Base-by-base conservation (phyloP, 1,284 basidiomycete species). In the Cutaneotrichosporon spelunceum region DNA sequence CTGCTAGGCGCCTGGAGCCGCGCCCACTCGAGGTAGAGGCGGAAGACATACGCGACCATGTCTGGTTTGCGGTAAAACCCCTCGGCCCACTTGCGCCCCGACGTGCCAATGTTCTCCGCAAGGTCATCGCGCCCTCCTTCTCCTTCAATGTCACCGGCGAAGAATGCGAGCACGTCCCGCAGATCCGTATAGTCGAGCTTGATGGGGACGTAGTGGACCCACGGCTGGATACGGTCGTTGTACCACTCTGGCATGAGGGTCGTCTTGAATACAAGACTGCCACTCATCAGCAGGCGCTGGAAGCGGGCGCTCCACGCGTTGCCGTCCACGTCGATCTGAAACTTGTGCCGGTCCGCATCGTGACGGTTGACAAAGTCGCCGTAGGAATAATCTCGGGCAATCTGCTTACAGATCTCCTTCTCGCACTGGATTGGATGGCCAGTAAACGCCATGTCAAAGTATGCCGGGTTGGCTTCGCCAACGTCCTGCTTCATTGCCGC, bases 391-490 rank as follows among this genome's bases (percentile, higher is more conserved):
- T 70, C 68, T 30, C 66, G 45, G 13, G 49, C 53, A 4, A 79
- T 64, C 39, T 71, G 70, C 10, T 67, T 64, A 59, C 78, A 79
- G 1, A 73, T 73, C 8, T 76, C 76, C 56, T 79, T 76, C 21
- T 71, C 55, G 65, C 76, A 78, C 66, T 78, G 75, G 24, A 77
- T 70, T 4, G 75, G 71, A 19, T 53, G 33, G 48, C 71, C 73
- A 13, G 73, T 70, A 33, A 78, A 77, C 3, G 66, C 72, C 14
- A 78, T 57, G 66, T 79, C 91, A 66, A 85, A 86, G 68, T 95
- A 81, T 67, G 87, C 83, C 59, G 87, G 85, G 79, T 94, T 90
- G 64, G 95, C 83, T 68, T 87, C 84, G 86, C 87, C 55, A 87
- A 85, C 91, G 74, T 60, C 68, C 58, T 53, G 21, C 13, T 33